Conservation (phyloP, 2,329 filamentous ascomycete species). For the Neopestalotiopsis sp. region DNA sequence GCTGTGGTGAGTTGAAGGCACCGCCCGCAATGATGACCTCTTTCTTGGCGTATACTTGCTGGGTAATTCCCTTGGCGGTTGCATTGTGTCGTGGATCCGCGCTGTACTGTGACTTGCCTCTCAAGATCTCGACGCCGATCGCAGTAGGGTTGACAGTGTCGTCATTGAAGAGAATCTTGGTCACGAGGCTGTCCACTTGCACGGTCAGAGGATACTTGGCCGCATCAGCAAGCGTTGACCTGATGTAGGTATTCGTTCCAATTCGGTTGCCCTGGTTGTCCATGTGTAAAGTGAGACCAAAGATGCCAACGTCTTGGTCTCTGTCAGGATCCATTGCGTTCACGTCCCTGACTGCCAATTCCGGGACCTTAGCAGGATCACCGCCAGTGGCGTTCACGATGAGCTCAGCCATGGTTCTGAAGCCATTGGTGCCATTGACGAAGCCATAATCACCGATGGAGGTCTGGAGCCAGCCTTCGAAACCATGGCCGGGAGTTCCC, state of each 20-base stretch:
- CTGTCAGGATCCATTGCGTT: conserved; percentile 33
- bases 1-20: conserved; percentile 55
- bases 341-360: conserved; percentile 25
- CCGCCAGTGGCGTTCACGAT: conserved; percentile 31
- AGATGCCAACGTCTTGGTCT: conserved; percentile 34
- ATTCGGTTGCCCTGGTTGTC: conserved; percentile 34
- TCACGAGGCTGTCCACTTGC: conserved; percentile 35
- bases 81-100: conserved; percentile 39
- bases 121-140: conserved; percentile 34
- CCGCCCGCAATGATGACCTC: conserved; percentile 58
- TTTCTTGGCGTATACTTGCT: conserved; percentile 32
- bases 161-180: conserved; percentile 32
- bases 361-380: conserved; percentile 25
- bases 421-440: conserved; percentile 25
- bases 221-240: conserved; percentile 50
- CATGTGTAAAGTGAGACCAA: conserved; percentile 32
- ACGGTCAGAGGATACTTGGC: conserved; percentile 50
- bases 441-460: conserved; percentile 34
- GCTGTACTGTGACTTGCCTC: conserved; percentile 39
- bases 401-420: conserved; percentile 29
- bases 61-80: conserved; percentile 33
- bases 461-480: conserved; percentile 34
- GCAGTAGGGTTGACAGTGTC: conserved; percentile 31
- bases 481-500: conserved; percentile 34
- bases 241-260: conserved; percentile 55